A percentile compares a stretch with the other conserved stretches of the same genome.
Evolutionary conservation across 768 basidiomycete genomes (phyloP).

Genomic region (Phylloporus sp.): DNA sequence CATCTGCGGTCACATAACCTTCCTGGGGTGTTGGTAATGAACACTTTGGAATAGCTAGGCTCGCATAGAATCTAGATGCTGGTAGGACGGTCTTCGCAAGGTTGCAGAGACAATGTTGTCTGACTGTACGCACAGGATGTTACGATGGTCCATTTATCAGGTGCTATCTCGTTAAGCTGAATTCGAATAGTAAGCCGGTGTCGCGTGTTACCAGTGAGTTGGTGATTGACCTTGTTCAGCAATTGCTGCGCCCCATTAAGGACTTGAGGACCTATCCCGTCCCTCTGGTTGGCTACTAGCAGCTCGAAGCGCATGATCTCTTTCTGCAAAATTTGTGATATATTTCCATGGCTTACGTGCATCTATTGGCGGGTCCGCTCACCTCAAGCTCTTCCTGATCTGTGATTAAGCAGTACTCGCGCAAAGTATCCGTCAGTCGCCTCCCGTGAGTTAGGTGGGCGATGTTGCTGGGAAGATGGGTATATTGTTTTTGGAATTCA

Average conservation of each 20-base stretch:
- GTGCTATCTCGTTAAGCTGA: conserved; percentile 25
- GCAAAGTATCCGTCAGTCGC: conserved; percentile 68
- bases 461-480: conserved; percentile 44
- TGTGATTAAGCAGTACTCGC: conserved; percentile 58
- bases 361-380: conserved; percentile 11
- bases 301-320: conserved; percentile 77
- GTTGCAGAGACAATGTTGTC: neutral
- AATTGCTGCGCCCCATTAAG: conserved; percentile 63
- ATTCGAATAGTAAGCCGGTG: neutral
- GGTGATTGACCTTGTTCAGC: conserved; percentile 44
- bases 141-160: conserved; percentile 68
- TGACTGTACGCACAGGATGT: conserved; percentile 54
- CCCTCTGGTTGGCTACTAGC: conserved; percentile 54
- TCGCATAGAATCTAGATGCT: conserved; percentile 75
- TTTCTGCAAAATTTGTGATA: conserved; percentile 32
- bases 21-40: conserved; percentile 53
- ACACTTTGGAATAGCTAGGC: conserved; percentile 59
- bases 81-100: conserved; percentile 1
- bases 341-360: neutral
- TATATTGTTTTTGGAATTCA: conserved; percentile 59
- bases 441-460: conserved; percentile 70
- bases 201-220: neutral
- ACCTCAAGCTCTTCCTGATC: conserved; percentile 57
- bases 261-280: conserved; percentile 43
- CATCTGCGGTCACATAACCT: conserved; percentile 68